These are phyloP conservation scores for Alternaria panax DNA, from an alignment of 2,329 filamentous ascomycete species.

Conservation along the genomic window DNA sequence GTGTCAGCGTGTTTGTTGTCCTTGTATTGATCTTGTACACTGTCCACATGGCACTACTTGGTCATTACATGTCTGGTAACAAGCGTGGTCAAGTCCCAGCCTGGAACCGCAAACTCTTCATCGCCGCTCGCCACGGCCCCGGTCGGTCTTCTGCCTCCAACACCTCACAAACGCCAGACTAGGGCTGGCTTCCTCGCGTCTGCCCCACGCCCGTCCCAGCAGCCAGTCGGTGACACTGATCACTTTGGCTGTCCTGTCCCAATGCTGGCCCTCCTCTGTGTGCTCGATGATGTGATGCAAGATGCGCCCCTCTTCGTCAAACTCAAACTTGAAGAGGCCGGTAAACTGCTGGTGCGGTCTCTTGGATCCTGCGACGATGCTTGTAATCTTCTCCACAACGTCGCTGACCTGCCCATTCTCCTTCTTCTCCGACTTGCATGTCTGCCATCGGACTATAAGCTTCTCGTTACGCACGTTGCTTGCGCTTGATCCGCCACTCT, in stretches of 20 bases:
- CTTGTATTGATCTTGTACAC: neutral
- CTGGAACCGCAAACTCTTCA: neutral
- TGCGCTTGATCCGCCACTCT: constrained; percentile 57
- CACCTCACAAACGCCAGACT: constrained; percentile 52
- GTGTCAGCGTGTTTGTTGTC: constrained; percentile 4
- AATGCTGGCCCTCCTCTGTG: constrained; percentile 81
- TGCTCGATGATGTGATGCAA: constrained; percentile 93
- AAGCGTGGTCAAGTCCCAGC: constrained; percentile 16
- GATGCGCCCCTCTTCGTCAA: constrained; percentile 85
- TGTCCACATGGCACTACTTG: constrained; percentile 13
- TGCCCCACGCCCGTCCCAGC: constrained; percentile 74
- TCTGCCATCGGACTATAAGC: constrained; percentile 90
- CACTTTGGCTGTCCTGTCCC: constrained; percentile 84
- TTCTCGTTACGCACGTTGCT: constrained; percentile 69
- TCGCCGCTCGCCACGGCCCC: constrained; percentile 3
- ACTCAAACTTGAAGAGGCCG: constrained; percentile 94
- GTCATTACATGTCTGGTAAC: constrained; percentile 40
- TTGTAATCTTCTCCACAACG: constrained; percentile 62
- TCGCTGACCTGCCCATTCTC: constrained; percentile 56
- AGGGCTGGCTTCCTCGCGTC: constrained; percentile 52
- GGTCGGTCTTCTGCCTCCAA: constrained; percentile 19
- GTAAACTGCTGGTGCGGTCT: constrained; percentile 73
- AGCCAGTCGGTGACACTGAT: constrained; percentile 96
- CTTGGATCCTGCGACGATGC: constrained; percentile 62
- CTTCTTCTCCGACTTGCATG: constrained; percentile 61